Conservation (phyloP, 2,329 filamentous ascomycete species). For the Epichloe typhina region DNA sequence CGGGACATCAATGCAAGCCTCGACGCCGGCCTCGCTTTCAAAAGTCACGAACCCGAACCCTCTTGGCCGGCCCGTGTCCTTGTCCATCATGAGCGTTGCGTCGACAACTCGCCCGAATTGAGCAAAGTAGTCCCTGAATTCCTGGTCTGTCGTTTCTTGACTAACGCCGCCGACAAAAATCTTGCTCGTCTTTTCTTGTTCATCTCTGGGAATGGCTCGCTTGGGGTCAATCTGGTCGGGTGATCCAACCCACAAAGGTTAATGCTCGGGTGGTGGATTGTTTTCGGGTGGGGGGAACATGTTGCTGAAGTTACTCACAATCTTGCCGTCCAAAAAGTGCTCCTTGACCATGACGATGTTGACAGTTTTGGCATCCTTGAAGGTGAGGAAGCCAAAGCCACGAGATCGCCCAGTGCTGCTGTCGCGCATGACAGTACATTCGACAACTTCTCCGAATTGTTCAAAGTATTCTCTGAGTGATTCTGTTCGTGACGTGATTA, state of each 20-base stretch:
- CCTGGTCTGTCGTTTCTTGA: conserved; percentile 90
- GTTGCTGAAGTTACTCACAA: conserved; percentile 46
- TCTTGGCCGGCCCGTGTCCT: conserved; percentile 91
- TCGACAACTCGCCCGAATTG: conserved; percentile 94
- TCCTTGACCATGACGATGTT: conserved; percentile 99
- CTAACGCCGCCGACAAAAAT: conserved; percentile 97
- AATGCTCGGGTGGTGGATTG: not conserved
- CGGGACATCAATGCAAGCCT: conserved; percentile 71
- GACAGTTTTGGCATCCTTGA: conserved; percentile 93
- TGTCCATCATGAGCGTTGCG: conserved; percentile 99
- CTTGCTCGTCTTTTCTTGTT: conserved; percentile 96
- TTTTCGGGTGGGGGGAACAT: not conserved
- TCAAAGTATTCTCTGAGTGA: conserved; percentile 95
- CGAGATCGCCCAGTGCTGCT: conserved; percentile 84
- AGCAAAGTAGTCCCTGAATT: conserved; percentile 94
- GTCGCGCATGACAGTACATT: conserved; percentile 99
- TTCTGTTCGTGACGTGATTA: conserved; percentile 41
- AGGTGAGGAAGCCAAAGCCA: conserved; percentile 95
- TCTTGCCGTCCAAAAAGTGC: conserved; percentile 94
- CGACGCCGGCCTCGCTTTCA: conserved; percentile 88
- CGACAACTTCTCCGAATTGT: conserved; percentile 90
- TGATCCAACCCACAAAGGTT: not conserved
- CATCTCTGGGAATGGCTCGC: conserved; percentile 88
- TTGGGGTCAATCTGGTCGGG: conserved; percentile 83
- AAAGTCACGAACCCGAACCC: conserved; percentile 98